Evolutionary conservation across 2,329 filamentous ascomycete species (phyloP).

Genomic region (Plenodomus tracheiphilus): DNA sequence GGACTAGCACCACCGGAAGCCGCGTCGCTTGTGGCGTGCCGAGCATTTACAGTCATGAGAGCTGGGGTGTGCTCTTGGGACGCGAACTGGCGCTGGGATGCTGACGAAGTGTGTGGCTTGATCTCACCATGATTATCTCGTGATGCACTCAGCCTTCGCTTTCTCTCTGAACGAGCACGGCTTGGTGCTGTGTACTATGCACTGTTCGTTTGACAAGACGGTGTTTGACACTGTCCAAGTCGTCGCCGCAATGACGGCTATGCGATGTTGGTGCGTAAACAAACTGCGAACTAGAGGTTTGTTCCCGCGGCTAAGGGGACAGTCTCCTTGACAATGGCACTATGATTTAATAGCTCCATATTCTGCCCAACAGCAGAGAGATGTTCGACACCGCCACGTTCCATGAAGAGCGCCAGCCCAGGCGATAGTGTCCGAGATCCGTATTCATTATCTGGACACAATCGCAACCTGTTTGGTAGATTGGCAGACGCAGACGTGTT

Average conservation of each 20-base stretch:
- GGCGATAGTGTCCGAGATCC: not conserved
- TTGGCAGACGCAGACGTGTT: not conserved
- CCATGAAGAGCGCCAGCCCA: not conserved
- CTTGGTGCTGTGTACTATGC: not conserved
- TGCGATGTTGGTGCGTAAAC: not conserved
- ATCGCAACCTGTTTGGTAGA: not conserved
- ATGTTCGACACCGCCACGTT: not conserved
- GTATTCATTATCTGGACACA: not conserved
- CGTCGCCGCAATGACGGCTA: not conserved
- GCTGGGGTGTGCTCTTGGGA: not conserved
- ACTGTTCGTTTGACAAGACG: not conserved
- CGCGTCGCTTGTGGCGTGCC: constrained; percentile 18
- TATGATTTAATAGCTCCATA: too few relatives aligned
- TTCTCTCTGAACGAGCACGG: not conserved
- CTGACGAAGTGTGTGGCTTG: constrained; percentile 12
- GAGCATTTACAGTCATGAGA: not conserved
- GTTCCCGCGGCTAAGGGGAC: not conserved
- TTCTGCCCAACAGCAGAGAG: not conserved
- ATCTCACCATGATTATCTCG: constrained; percentile 6
- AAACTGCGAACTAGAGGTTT: not conserved
- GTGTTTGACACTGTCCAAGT: not conserved
- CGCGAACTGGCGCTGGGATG: constrained; percentile 5
- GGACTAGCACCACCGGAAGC: constrained; percentile 13
- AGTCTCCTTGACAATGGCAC: not conserved
- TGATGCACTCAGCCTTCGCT: not conserved